Evolutionary conservation across 352 stramenopile genomes (phyloP).

Genomic region (Thraustochytrium sp.): DNA sequence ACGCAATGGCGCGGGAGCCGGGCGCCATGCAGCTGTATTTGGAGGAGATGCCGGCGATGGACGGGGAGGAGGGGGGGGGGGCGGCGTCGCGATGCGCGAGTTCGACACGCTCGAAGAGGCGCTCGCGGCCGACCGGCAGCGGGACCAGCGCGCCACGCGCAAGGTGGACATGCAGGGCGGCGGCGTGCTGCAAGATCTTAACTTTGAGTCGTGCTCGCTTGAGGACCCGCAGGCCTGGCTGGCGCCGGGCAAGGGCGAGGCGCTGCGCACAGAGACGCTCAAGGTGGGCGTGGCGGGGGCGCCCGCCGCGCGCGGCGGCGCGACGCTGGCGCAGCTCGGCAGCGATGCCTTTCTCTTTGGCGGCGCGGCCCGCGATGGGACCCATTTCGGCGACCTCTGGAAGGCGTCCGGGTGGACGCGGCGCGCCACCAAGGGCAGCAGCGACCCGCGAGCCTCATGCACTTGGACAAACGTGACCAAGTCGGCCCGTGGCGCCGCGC

Average conservation of each 20-base stretch:
- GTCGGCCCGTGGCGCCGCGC: neutral
- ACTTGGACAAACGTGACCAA: neutral
- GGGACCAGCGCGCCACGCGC: neutral
- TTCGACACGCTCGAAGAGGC: neutral
- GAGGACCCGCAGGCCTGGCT: neutral
- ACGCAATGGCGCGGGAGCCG: neutral
- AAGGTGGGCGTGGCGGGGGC: neutral
- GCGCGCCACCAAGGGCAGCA: no score
- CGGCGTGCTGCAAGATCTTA: neutral
- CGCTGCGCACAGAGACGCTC: neutral
- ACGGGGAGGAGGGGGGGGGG: neutral
- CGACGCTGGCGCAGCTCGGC: neutral
- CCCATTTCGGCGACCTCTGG: slow-evolving; percentile 4
- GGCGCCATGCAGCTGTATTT: slow-evolving; percentile 3
- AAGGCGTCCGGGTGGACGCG: neutral
- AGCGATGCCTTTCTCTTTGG: slow-evolving; percentile 12
- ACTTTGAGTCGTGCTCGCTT: neutral
- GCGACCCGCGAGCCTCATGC: no score
- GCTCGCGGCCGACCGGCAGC: neutral
- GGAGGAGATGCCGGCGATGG: neutral
- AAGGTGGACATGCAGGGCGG: neutral
- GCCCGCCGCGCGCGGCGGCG: neutral
- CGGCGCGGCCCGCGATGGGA: neutral
- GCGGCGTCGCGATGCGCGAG: neutral
- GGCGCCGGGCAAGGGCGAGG: neutral